Evolutionary conservation across 352 stramenopile genomes (phyloP), one percentile per base, ranked within the genome.

Genomic region (Peronospora destructor): DNA sequence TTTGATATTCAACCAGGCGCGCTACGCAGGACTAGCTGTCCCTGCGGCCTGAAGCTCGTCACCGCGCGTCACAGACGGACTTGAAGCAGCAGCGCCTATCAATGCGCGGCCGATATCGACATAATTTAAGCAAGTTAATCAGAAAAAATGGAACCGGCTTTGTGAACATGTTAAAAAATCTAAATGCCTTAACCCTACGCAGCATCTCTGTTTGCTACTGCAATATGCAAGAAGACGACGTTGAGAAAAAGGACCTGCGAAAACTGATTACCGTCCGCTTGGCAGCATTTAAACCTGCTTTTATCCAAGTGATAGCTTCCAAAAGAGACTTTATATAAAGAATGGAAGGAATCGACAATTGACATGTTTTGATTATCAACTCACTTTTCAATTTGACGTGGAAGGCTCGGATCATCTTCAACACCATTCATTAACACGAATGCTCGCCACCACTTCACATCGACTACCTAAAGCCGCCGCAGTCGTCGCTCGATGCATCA

Each of bases 371-470:
- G 19, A 25, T 7, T n/a, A 26, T 26, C 23, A 26, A 8, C 55
- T 61, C 50, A 68, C 45, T 68, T 71, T 59, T 28, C 45, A 60
- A 63, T 50, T 60, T 51, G 35, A 49, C 13, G 21, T 19, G 36
- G 13, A 52, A 33, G 8, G 0, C 38, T 2, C 12, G 21, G 4
- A 26, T 10, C 19, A 29, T 0, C 17, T 29, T 11, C 13, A 12
- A 11, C 13, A 4, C 11, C 30, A 33, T 11, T 17, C 17, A 11
- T 19, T 12, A 16, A 6, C 9, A n/a, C 3, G 17, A 32, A 78
- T 78, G 68, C 46, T 78, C 1, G 55, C 55, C 37, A 59, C 56
- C 21, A 50, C 44, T 23, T 59, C 61, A 9, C 53, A 56, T 32
- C 53, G 50, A 63, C 55, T 66, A 55, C 45, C 60, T 8, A 67